phyloP scores from a whole-genome alignment of 257 asterid genomes.

The Nicotiana undulata region DNA sequence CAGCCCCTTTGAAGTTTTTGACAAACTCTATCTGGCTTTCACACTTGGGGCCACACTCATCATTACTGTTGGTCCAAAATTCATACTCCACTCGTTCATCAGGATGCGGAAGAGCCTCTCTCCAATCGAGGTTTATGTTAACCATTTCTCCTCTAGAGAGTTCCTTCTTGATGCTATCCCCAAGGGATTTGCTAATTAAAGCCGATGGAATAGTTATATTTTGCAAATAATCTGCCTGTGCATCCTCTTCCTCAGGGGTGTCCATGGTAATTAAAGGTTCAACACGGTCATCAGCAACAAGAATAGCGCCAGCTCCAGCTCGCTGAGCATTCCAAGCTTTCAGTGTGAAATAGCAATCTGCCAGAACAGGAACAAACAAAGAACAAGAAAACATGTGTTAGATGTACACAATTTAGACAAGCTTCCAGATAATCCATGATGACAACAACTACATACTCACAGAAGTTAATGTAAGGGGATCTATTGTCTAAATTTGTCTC shows the following conservation, averaged over 20 bases:
- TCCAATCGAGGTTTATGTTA: conserved; percentile 78
- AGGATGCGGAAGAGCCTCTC: conserved; percentile 93
- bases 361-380: conserved; percentile 5
- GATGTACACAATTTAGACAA: background rate
- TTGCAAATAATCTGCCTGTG: conserved; percentile 56
- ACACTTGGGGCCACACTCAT: conserved; percentile 86
- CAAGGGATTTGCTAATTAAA: conserved; percentile 69
- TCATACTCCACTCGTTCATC: conserved; percentile 92
- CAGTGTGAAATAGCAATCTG: conserved; percentile 80
- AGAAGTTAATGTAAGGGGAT: background rate
- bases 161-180: conserved; percentile 65
- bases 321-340: conserved; percentile 95
- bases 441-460: background rate
- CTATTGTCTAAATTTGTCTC: background rate
- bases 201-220: conserved; percentile 81
- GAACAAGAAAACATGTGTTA: background rate
- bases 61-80: conserved; percentile 89
- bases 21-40: conserved; percentile 77
- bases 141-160: conserved; percentile 63
- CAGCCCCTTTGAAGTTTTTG: conserved; percentile 76
- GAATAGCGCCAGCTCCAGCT: conserved; percentile 91
- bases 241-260: conserved; percentile 66
- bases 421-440: background rate
- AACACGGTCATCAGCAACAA: conserved; percentile 69
- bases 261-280: conserved; percentile 93